Evolutionary conservation across 345 rosid species (phyloP).

Genomic region (Euphorbia pulcherrima): DNA sequence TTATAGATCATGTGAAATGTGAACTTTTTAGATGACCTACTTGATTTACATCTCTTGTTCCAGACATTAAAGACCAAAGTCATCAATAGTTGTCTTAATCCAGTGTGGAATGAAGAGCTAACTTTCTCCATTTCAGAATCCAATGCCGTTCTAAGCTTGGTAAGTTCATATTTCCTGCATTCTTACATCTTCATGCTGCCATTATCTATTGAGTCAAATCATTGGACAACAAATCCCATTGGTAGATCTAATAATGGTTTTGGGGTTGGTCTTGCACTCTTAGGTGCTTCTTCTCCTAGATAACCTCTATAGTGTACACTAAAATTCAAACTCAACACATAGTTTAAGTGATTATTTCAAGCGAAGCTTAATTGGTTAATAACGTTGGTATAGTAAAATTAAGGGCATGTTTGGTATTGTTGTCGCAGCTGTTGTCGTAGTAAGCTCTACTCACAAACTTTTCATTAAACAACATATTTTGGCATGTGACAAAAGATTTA

Average conservation of each 20-base stretch:
- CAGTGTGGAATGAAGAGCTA: constrained; percentile 92
- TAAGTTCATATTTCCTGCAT: constrained; percentile 24
- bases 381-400: background rate
- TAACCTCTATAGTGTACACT: background rate
- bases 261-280: background rate
- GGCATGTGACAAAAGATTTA: no score
- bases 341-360: background rate
- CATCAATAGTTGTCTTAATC: constrained; percentile 85
- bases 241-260: background rate
- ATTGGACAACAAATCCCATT: background rate
- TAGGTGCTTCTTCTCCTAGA: no score
- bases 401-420: no score
- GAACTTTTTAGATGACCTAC: background rate
- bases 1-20: background rate
- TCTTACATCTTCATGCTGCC: background rate
- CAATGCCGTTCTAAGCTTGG: constrained; percentile 55
- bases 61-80: constrained; percentile 92
- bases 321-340: background rate
- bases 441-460: no score
- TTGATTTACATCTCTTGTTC: background rate
- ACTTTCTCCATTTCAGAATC: constrained; percentile 71
- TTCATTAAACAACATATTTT: no score
- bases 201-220: constrained; percentile 1
- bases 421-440: no score
- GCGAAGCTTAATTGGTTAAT: background rate